Conservation (phyloP, 2,329 filamentous ascomycete species). For the Cylindrodendrum hubeiense region DNA sequence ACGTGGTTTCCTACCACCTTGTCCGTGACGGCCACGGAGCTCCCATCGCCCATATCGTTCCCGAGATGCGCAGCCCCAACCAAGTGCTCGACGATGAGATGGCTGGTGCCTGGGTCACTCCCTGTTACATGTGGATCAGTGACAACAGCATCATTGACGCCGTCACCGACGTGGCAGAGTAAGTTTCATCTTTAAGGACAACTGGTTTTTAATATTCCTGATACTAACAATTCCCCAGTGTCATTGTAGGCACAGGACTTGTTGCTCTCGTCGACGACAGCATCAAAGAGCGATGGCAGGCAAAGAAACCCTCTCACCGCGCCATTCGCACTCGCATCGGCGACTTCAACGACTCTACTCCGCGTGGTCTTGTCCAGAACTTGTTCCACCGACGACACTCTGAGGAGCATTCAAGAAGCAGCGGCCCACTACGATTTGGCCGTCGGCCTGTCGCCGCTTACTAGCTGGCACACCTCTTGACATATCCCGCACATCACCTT, state of each 20-base stretch:
- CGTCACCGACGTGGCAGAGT: slow-evolving; percentile 89
- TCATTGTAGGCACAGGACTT: slow-evolving; percentile 90
- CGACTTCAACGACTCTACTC: slow-evolving; percentile 39
- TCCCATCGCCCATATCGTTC: slow-evolving; percentile 86
- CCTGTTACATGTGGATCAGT: slow-evolving; percentile 91
- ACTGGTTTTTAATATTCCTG: background rate
- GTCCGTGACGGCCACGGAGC: slow-evolving; percentile 72
- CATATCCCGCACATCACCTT: background rate
- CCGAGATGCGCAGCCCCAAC: slow-evolving; percentile 78
- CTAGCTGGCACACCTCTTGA: slow-evolving; percentile 36
- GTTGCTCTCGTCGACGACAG: slow-evolving; percentile 91
- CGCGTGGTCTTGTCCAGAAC: slow-evolving; percentile 52
- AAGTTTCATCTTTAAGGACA: slow-evolving; percentile 51
- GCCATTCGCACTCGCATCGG: slow-evolving; percentile 43
- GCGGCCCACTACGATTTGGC: slow-evolving; percentile 53
- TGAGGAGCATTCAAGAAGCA: slow-evolving; percentile 47
- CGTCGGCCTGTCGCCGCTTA: slow-evolving; percentile 52
- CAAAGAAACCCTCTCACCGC: slow-evolving; percentile 54
- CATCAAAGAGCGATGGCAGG: slow-evolving; percentile 83
- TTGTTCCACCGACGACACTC: slow-evolving; percentile 58
- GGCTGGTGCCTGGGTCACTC: slow-evolving; percentile 90
- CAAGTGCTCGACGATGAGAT: slow-evolving; percentile 79
- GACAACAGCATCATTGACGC: slow-evolving; percentile 77
- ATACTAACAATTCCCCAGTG: slow-evolving; percentile 64
- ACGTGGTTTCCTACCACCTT: slow-evolving; percentile 82